A percentile compares a stretch with the other conserved stretches of the same genome.
phyloP scores from a whole-genome alignment of 2,329 filamentous ascomycete species.

The Fusarium austroafricanum region DNA sequence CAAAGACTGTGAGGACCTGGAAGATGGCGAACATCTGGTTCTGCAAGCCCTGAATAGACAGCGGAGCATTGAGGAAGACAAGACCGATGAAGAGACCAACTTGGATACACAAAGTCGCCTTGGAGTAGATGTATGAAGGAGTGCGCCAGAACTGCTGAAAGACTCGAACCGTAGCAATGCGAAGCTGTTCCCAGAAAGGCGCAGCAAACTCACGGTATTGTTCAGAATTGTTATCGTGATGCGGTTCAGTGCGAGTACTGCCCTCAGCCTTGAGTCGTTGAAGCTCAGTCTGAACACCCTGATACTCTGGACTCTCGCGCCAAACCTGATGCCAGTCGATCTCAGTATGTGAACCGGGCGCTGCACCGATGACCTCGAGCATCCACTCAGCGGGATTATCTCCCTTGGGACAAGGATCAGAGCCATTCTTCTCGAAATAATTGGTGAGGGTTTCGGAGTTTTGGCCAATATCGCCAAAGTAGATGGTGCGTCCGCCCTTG shows the following conservation, averaged over 20 bases:
- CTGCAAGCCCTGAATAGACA: conserved; percentile 81
- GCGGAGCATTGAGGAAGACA: conserved; percentile 78
- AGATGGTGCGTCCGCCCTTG: conserved; percentile 44
- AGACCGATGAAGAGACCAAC: conserved; percentile 83
- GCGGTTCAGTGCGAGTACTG: conserved; percentile 47
- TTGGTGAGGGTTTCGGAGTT: conserved; percentile 39
- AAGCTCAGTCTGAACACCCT: conserved; percentile 63
- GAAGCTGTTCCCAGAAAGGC: conserved; percentile 75
- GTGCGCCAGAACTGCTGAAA: conserved; percentile 95
- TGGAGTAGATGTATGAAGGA: conserved; percentile 89
- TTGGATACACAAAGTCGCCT: conserved; percentile 74
- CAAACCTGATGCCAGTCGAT: conserved; percentile 43
- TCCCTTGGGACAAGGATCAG: conserved; percentile 28
- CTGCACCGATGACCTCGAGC: conserved; percentile 44
- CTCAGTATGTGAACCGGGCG: conserved; percentile 39
- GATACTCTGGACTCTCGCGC: conserved; percentile 59
- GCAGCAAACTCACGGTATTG: conserved; percentile 83
- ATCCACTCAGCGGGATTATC: conserved; percentile 47
- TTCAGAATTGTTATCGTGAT: conserved; percentile 50
- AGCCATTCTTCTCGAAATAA: conserved; percentile 41
- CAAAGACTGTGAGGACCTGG: conserved; percentile 84
- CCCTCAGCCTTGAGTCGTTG: conserved; percentile 64
- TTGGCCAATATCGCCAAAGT: conserved; percentile 45
- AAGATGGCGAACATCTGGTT: conserved; percentile 91
- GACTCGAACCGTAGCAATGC: conserved; percentile 75